phyloP scores from a whole-genome alignment of 805 yeast species.

The Candida xyloterini region DNA sequence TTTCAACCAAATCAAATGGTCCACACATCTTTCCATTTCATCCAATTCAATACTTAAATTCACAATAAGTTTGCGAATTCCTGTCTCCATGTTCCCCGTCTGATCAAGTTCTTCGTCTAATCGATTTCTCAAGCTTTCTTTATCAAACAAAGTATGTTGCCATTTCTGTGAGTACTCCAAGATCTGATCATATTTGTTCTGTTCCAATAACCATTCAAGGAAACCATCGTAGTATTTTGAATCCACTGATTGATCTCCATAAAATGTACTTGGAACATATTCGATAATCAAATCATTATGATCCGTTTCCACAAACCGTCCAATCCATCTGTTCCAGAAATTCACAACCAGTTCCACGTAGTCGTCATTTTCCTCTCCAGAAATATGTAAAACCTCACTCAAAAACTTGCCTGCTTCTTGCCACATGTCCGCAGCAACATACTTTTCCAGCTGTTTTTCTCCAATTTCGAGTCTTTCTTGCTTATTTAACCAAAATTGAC shows the following conservation, averaged over 20 bases:
- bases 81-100: constrained; percentile 1
- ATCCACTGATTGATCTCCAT: constrained; percentile 30
- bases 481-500: constrained; percentile 52
- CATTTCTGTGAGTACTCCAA: constrained; percentile 47
- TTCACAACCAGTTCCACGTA: constrained; percentile 26
- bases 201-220: constrained; percentile 43
- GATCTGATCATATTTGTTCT: constrained; percentile 37
- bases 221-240: constrained; percentile 43
- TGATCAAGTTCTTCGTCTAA: constrained; percentile 44
- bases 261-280: constrained; percentile 50
- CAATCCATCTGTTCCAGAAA: constrained; percentile 68
- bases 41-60: constrained; percentile 53
- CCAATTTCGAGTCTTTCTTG: constrained; percentile 59
- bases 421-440: constrained; percentile 50
- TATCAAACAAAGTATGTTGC: constrained; percentile 55
- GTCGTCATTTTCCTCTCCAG: constrained; percentile 19
- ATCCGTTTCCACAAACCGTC: constrained; percentile 46
- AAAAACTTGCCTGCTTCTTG: constrained; percentile 51
- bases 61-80: constrained; percentile 44
- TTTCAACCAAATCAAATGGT: constrained; percentile 54
- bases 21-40: constrained; percentile 61
- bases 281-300: constrained; percentile 47
- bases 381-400: constrained; percentile 34
- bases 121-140: constrained; percentile 38
- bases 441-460: constrained; percentile 46